These are phyloP conservation scores for Helicocarpus griseus DNA, from an alignment of 2,329 filamentous ascomycete genomes.

Conservation along the genomic window DNA sequence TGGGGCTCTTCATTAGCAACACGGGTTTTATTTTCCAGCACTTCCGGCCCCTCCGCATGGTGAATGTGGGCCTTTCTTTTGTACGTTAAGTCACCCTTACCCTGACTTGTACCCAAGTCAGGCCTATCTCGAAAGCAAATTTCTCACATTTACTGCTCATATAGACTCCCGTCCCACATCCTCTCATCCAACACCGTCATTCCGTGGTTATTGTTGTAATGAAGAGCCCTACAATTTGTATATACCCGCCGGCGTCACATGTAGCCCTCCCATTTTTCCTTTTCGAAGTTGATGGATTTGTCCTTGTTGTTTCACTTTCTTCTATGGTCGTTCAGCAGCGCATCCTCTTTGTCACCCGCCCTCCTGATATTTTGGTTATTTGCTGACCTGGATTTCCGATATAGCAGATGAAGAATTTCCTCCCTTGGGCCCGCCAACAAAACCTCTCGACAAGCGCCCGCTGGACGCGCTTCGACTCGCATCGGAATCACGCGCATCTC, in stretches of 20 bases:
- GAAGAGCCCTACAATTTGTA: slow-evolving; percentile 10
- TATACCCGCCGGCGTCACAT: slow-evolving; percentile 7
- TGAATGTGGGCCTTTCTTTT: slow-evolving; percentile 29
- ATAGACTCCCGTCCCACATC: slow-evolving; percentile 26
- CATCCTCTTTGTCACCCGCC: neutral
- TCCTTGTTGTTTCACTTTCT: slow-evolving; percentile 12
- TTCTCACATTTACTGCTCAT: slow-evolving; percentile 36
- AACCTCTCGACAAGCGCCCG: slow-evolving; percentile 23
- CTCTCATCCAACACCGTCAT: slow-evolving; percentile 8
- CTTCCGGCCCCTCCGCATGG: slow-evolving; percentile 23
- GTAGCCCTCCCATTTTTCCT: slow-evolving; percentile 13
- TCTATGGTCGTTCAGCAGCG: slow-evolving; percentile 10
- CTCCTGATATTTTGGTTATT: slow-evolving; percentile 5
- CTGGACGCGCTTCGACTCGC: slow-evolving; percentile 14
- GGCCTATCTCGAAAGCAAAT: slow-evolving; percentile 36
- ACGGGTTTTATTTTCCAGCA: slow-evolving; percentile 27
- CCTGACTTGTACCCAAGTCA: slow-evolving; percentile 31
- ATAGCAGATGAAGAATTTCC: slow-evolving; percentile 38
- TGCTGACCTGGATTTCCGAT: slow-evolving; percentile 19
- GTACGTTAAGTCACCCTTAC: slow-evolving; percentile 42
- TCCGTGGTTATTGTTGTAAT: slow-evolving; percentile 18
- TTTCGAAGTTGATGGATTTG: slow-evolving; percentile 10
- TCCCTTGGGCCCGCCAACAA: slow-evolving; percentile 28
- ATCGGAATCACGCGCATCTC: slow-evolving; percentile 4
- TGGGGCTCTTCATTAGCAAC: slow-evolving; percentile 24